Base-by-base conservation (phyloP, 805 yeast species). In the Lachancea quebecensis region DNA sequence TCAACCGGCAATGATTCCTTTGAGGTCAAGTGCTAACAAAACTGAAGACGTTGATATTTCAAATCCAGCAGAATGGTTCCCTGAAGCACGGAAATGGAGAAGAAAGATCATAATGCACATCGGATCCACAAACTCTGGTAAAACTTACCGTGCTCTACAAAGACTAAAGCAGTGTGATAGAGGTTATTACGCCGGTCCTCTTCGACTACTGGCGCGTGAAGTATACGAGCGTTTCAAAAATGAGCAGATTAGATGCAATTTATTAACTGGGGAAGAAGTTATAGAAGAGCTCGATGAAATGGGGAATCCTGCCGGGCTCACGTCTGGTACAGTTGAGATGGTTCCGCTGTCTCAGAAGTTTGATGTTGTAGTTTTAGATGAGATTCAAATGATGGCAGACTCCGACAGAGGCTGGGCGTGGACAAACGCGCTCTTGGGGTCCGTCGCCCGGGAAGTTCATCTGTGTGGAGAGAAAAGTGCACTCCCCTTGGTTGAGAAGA, bases 101-200 rank as follows among this genome's bases (percentile, higher is more conserved):
- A 71, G 99, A 34, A 81, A 83, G 41, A 73, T 93, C 40, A 74
- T 84, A n/a, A 77, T 93, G 80, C 99, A 93, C 61, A 86, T 93
- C 10, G 99, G 99, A 0, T 99, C 99, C 1, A 93, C 99, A 0
- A 93, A 93, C 62, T 82, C 93, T 53, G 99, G 99, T 10, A 93
- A 93, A 58, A 93, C 98, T 0, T 85, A 86, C 59, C 75, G 77
- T 39, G 95, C 98, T 0, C 67, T 93, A 38, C 72, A 83, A 55
- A 73, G 79, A 45, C 70, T 93, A 40, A 80, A 80, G 53, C 56
- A 64, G 16, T 79, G 88, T 12, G 71, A 78, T 29, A 73, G 80
- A 15, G 99, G 99, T 0, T 85, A 84, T 53, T 93, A 82, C 65
- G 98, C 98, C 0, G 98, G 98, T 1, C 99, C 99, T 0, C 68